Evolutionary conservation across 2,329 filamentous ascomycete species (phyloP), one percentile per base, ranked within the genome.

Genomic region (Diaporthe nobilis): DNA sequence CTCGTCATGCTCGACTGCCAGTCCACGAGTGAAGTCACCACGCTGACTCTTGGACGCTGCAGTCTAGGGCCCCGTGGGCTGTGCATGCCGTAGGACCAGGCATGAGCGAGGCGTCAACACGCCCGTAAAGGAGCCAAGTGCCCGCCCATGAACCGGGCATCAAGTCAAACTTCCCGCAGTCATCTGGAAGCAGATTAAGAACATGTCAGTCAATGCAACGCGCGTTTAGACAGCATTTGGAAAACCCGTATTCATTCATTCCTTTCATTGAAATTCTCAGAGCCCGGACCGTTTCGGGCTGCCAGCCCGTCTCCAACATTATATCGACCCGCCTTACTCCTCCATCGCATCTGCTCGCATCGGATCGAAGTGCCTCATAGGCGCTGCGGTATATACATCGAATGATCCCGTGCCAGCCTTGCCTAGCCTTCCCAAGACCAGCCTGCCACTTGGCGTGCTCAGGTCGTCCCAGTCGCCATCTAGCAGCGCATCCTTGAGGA

Each of bases 391-490:
- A 81, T 98, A 87, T 58, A 99, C 93, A 86, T 98, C 96, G 85
- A 98, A 98, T 28, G 93, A 91, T 53, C 97, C 97, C 1, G 97
- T 99, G 68, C 97, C 97, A 76, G 97, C 92, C 79, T 91, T 94
- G 67, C 95, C 94, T 76, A 97, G 88, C 81, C 92, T 91, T 22
- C 97, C 97, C 82, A 97, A 92, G 67, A 98, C 96, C 81, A 99
- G 94, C 76, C 96, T 91, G 77, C 94, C 93, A 84, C 94, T 97
- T 0, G 97, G 97, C 76, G 94, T 95, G 76, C 90, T 92, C 77
- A 99, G 87, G 81, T 97, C 94, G 84, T 99, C 97, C 89, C 92
- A 95, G 84, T 98, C 97, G 68, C 94, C 93, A 81, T 98, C 95
- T 75, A 97, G 87, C 37, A 98, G 93, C 1, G 97, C 96, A 82